Conservation (phyloP, 2,329 filamentous ascomycete genomes). For the Trichoderma arundinaceum region DNA sequence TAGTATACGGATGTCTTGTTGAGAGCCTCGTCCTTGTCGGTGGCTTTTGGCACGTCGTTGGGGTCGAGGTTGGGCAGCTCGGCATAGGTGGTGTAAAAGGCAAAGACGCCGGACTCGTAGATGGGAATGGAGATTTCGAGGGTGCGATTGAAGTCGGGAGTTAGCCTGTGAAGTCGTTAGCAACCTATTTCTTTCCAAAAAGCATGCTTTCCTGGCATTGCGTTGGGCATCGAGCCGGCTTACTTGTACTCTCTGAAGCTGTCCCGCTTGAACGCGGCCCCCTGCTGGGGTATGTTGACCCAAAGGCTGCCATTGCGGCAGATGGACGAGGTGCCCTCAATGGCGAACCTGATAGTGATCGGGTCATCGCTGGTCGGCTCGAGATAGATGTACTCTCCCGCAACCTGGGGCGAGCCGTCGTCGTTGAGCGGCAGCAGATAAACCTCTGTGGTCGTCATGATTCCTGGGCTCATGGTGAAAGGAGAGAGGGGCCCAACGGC, state of each 20-base stretch:
- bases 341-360: conserved; percentile 83
- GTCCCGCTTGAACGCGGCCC: conserved; percentile 75
- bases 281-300: conserved; percentile 89
- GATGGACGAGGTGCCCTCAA: conserved; percentile 94
- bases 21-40: conserved; percentile 49
- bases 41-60: conserved; percentile 36
- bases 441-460: conserved; percentile 71
- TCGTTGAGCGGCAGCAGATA: conserved; percentile 92
- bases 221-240: conserved; percentile 42
- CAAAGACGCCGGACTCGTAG: conserved; percentile 81
- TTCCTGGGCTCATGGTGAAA: conserved; percentile 62
- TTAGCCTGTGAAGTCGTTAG: conserved; percentile 61
- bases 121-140: conserved; percentile 91
- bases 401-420: conserved; percentile 86
- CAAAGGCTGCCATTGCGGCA: conserved; percentile 93
- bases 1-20: conserved; percentile 82
- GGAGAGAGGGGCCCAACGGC: conserved; percentile 36
- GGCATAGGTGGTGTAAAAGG: conserved; percentile 91
- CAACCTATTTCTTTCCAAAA: not conserved
- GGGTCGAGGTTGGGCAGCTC: conserved; percentile 73
- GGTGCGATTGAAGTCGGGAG: conserved; percentile 89
- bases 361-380: conserved; percentile 75
- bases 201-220: too few species aligned
- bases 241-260: conserved; percentile 90
- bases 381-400: conserved; percentile 90